A percentile compares a stretch with the other conserved stretches of the same genome.
Conservation (phyloP, 441 rosid species). For the Arabidopsis lyrata region DNA sequence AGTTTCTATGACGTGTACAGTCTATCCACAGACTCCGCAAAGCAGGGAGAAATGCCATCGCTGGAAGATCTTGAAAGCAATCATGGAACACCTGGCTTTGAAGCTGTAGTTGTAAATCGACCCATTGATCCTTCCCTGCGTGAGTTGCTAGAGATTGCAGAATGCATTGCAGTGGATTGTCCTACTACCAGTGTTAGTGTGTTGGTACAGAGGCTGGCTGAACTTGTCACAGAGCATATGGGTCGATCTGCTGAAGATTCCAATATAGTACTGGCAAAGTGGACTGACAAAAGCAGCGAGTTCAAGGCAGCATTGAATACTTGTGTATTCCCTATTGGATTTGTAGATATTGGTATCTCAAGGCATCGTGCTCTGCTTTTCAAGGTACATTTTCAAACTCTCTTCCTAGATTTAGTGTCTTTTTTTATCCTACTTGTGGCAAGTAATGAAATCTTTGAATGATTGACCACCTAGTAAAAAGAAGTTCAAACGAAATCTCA, state of each 20-base stretch:
- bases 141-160: conserved; percentile 85
- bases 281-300: conserved; percentile 89
- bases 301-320: conserved; percentile 80
- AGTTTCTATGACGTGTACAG: conserved; percentile 87
- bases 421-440: conserved; percentile 13
- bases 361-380: conserved; percentile 98
- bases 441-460: conserved; percentile 19
- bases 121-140: conserved; percentile 71
- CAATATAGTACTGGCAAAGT: conserved; percentile 71
- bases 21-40: conserved; percentile 61
- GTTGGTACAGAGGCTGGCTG: conserved; percentile 86
- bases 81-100: conserved; percentile 68
- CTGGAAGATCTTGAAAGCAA: conserved; percentile 82
- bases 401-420: conserved; percentile 12
- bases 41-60: conserved; percentile 87
- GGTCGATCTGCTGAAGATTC: conserved; percentile 98
- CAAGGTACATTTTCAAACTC: conserved; percentile 64
- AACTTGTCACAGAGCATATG: conserved; percentile 93
- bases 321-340: conserved; percentile 89
- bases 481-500: neutral
- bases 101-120: conserved; percentile 80
- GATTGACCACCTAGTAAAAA: neutral
- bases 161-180: conserved; percentile 78
- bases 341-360: conserved; percentile 83
- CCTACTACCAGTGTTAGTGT: conserved; percentile 65